Conservation (phyloP, 345 rosid species). For the Eucalyptus sp. region DNA sequence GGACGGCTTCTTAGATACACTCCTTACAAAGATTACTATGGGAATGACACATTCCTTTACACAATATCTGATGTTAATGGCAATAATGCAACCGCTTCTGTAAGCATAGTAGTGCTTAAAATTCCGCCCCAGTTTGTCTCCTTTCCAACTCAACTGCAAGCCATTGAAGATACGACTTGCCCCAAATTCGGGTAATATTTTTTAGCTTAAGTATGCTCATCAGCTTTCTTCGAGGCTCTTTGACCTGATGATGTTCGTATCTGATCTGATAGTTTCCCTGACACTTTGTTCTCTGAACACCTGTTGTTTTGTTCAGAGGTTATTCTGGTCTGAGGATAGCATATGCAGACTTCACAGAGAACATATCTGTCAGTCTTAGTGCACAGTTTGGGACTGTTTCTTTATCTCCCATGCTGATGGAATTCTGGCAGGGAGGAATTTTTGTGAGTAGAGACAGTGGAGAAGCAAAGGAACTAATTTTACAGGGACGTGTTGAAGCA, state of each 20-base stretch:
- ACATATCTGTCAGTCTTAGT: constrained; percentile 50
- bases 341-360: constrained; percentile 57
- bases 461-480: constrained; percentile 28
- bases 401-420: constrained; percentile 58
- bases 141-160: constrained; percentile 50
- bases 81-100: constrained; percentile 51
- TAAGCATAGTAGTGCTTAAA: constrained; percentile 43
- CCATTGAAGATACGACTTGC: constrained; percentile 64
- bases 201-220: background rate
- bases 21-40: constrained; percentile 55
- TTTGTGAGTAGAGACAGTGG: constrained; percentile 25
- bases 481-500: constrained; percentile 53
- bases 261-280: background rate
- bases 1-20: constrained; percentile 72
- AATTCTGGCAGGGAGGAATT: constrained; percentile 53
- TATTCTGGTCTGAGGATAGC: constrained; percentile 55
- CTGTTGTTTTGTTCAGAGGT: constrained; percentile 29
- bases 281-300: background rate
- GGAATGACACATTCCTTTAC: constrained; percentile 62
- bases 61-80: constrained; percentile 57
- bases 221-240: background rate
- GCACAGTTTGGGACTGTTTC: constrained; percentile 46
- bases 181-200: constrained; percentile 56
- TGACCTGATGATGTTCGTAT: background rate
- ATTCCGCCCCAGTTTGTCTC: constrained; percentile 81